These are phyloP conservation scores for Puccinellia tenuiflora DNA, from an alignment of 176 grass and related monocot genomes.

Conservation along the genomic window DNA sequence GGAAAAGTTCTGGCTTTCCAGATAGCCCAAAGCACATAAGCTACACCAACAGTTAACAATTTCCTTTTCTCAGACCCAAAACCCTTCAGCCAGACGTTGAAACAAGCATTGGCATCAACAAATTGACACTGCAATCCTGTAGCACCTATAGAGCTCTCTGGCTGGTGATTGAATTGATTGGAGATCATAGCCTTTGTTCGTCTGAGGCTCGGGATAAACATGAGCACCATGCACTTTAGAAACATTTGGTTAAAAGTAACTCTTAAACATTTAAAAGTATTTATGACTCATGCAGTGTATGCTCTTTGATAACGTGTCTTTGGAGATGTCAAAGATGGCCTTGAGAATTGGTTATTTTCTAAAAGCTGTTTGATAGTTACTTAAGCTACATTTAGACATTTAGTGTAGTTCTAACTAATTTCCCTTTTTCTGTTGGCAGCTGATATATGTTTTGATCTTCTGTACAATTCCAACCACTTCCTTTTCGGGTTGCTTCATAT, in stretches of 20 bases:
- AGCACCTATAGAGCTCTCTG: background rate
- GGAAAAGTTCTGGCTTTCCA: too few species aligned
- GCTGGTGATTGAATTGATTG: background rate
- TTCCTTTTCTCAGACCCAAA: too few species aligned
- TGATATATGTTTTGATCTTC: background rate
- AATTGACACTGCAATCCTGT: too few species aligned
- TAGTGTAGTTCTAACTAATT: constrained; percentile 9
- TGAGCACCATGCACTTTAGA: background rate
- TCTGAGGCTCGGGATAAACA: constrained; percentile 6
- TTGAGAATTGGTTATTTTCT: constrained; percentile 17
- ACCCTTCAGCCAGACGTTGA: too few species aligned
- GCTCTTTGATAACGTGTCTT: constrained; percentile 3
- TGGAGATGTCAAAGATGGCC: background rate
- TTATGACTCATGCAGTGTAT: background rate
- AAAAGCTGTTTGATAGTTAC: background rate
- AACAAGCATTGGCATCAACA: too few species aligned
- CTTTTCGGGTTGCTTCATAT: constrained; percentile 65
- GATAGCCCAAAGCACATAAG: too few species aligned
- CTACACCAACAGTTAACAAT: too few species aligned
- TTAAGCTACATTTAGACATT: background rate
- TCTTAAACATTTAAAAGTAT: background rate
- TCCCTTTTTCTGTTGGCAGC: background rate
- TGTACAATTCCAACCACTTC: constrained; percentile 7
- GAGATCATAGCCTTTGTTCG: background rate
- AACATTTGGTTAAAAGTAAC: background rate